Evolutionary conservation across 2,329 filamentous ascomycete species (phyloP), one percentile per base, ranked within the genome.

Genomic region (Paraphoma chrysanthemicola): DNA sequence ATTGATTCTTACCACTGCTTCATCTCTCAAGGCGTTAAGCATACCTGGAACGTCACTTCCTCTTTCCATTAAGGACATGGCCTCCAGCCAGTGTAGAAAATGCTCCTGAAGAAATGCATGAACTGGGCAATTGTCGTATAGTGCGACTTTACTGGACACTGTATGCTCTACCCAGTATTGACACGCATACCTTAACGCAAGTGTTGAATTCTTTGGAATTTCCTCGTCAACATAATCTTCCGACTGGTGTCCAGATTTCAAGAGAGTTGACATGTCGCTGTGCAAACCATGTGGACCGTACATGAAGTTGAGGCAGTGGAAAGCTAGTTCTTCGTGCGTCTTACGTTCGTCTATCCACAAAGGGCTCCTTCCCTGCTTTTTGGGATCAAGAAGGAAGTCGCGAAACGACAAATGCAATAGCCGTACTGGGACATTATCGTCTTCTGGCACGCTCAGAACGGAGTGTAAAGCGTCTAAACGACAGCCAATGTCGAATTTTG

Each of bases 191-290:
- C 53, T 59, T 28, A 62, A 39, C 12, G 53, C 56, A 17, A 45
- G 41, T 11, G 59, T 36, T 18, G 59, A 17, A 12, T 43, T 12
- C 3, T 48, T 29, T 5, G 53, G 38, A 23, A 59, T 39, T 28
- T 62, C 51, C 8, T n/a, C 8, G 38, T 48, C 38, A 30, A 39
- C n/a, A 56, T 11, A 44, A 44, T 71, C 28, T 70, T 72, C 38
- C 70, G 72, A 14, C n/a, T 36, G n/a, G n/a, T 6, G 38, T 9
- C 14, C 8, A 14, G 8, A 12, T 6, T 14, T n/a, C 6, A 16
- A 79, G 49, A 3, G 51, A 57, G 50, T 74, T 79, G 1, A 80
- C 73, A 49, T 80, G 62, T 54, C 62, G 54, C 43, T 64, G 73
- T 0, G n/a, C n/a, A 80, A 60, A 39, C 23, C 51, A 3, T 60